These are phyloP conservation scores for Aspergillus costaricaensis DNA, from an alignment of 2,329 filamentous ascomycete genomes.

Conservation along the genomic window DNA sequence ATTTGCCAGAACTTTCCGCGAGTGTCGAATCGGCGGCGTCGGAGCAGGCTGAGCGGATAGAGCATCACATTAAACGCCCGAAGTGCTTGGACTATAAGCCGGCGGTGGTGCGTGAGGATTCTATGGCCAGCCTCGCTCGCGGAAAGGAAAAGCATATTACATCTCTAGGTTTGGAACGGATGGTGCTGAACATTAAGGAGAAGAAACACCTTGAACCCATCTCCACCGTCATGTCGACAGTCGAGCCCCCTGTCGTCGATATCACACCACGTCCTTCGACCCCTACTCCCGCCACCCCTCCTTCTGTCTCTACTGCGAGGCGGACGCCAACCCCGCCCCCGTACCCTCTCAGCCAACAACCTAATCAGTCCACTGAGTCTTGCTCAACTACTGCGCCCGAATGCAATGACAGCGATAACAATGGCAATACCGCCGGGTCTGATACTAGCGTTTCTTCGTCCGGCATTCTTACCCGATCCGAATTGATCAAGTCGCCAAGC, in stretches of 20 bases:
- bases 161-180: conserved; percentile 88
- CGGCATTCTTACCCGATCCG: conserved; percentile 43
- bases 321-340: conserved; percentile 40
- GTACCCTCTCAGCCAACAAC: conserved; percentile 29
- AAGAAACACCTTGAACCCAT: conserved; percentile 68
- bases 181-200: conserved; percentile 89
- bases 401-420: conserved; percentile 51
- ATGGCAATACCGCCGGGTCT: conserved; percentile 47
- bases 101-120: conserved; percentile 53
- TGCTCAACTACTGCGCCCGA: conserved; percentile 59
- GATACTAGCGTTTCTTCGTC: conserved; percentile 65
- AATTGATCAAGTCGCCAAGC: conserved; percentile 62
- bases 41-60: conserved; percentile 60
- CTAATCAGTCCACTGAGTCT: conserved; percentile 56
- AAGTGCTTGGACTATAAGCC: conserved; percentile 66
- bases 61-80: conserved; percentile 59
- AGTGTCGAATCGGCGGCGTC: conserved; percentile 72
- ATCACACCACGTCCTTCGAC: conserved; percentile 48
- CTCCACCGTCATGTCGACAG: conserved; percentile 44
- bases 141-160: conserved; percentile 85
- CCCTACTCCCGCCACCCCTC: conserved; percentile 40
- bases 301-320: conserved; percentile 29
- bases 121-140: conserved; percentile 66
- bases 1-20: conserved; percentile 71
- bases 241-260: conserved; percentile 44